These are phyloP conservation scores for Pelargonium nanum DNA, from an alignment of 345 rosid genomes.

Conservation along the genomic window DNA sequence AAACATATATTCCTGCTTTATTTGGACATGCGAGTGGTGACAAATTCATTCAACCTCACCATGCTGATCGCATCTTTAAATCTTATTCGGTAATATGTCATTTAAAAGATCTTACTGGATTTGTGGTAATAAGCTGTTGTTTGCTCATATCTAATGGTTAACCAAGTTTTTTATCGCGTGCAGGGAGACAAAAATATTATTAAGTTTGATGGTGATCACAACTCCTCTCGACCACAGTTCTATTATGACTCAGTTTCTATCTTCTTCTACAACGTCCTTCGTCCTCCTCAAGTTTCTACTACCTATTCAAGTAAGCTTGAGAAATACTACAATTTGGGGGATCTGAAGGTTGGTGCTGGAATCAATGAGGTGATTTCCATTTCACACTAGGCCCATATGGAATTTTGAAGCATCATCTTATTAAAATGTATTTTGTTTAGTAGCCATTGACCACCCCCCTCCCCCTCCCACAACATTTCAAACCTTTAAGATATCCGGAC, in stretches of 20 bases:
- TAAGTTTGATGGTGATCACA: constrained; percentile 79
- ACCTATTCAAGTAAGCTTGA: constrained; percentile 48
- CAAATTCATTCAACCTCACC: constrained; percentile 88
- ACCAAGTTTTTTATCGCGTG: neutral
- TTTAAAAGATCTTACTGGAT: neutral
- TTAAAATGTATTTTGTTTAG: neutral
- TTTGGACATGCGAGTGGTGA: constrained; percentile 90
- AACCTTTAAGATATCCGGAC: too few relatives aligned
- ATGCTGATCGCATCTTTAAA: constrained; percentile 72
- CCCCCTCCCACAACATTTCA: too few relatives aligned
- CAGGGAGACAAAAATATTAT: constrained; percentile 85
- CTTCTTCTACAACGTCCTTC: constrained; percentile 71
- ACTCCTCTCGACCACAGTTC: constrained; percentile 73
- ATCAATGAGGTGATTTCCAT: constrained; percentile 34
- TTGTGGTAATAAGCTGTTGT: neutral
- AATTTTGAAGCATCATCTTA: neutral
- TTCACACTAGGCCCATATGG: neutral
- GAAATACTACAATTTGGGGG: constrained; percentile 52
- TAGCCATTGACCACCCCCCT: neutral
- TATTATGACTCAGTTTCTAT: constrained; percentile 76
- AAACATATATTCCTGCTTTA: constrained; percentile 79
- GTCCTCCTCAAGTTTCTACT: constrained; percentile 55
- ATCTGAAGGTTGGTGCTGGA: constrained; percentile 35
- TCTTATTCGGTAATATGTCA: constrained; percentile 50
- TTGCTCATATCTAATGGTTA: neutral